phyloP scores from a whole-genome alignment of 129 eudicot species.

The Centaurea solstitialis region DNA sequence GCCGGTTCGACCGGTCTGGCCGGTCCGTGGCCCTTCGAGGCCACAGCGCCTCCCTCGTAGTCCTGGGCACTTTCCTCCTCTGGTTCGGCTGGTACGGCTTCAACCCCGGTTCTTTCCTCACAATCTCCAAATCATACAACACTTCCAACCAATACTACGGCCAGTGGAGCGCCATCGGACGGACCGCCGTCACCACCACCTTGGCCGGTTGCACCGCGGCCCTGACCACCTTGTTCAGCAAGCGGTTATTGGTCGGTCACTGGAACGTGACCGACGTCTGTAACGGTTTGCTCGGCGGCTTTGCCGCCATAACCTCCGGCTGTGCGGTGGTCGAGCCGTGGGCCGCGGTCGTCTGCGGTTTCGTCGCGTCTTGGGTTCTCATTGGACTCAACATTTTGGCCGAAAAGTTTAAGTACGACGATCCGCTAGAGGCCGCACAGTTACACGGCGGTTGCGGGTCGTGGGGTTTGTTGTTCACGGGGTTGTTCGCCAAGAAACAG shows the following conservation, averaged over 20 bases:
- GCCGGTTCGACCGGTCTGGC: constrained; percentile 60
- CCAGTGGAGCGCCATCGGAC: constrained; percentile 72
- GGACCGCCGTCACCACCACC: constrained; percentile 79
- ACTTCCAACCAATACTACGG: constrained; percentile 36
- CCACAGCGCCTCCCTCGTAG: constrained; percentile 64
- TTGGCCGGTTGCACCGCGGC: constrained; percentile 75
- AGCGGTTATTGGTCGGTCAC: constrained; percentile 57
- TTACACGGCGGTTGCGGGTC: constrained; percentile 74
- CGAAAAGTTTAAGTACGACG: constrained; percentile 55
- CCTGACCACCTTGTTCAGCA: constrained; percentile 61
- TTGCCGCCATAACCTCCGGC: constrained; percentile 73
- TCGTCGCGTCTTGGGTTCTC: constrained; percentile 70
- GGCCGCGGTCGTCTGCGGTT: constrained; percentile 72
- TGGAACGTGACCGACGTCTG: constrained; percentile 75
- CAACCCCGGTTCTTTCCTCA: constrained; percentile 69
- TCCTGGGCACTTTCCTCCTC: constrained; percentile 57
- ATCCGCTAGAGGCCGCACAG: constrained; percentile 73
- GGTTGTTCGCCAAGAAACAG: constrained; percentile 46
- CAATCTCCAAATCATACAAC: constrained; percentile 50
- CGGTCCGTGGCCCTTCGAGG: constrained; percentile 65
- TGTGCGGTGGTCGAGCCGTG: constrained; percentile 77
- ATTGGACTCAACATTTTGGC: constrained; percentile 57
- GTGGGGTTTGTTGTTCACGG: constrained; percentile 73
- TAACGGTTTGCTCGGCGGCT: constrained; percentile 68
- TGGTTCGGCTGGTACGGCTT: constrained; percentile 87